A percentile compares a stretch with the other conserved stretches of the same genome.
Evolutionary conservation across 1,284 basidiomycete genomes (phyloP).

Genomic region (Thecaphora frezii): DNA sequence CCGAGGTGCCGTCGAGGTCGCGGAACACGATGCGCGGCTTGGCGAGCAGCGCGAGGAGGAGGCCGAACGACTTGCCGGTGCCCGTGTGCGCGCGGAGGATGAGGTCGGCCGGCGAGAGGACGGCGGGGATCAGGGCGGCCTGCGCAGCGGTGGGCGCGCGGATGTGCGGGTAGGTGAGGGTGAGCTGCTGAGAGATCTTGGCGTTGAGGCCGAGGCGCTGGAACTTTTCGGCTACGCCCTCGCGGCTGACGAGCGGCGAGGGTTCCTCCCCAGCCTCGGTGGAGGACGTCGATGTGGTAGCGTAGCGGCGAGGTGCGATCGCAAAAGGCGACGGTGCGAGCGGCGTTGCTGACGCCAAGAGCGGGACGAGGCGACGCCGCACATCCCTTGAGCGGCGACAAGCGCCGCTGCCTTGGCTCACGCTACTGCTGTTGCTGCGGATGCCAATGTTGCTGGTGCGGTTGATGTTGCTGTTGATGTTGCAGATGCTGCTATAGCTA

Average conservation of each 20-base stretch:
- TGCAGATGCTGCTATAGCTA: no score
- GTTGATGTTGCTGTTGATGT: no score
- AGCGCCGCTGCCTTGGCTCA: no score
- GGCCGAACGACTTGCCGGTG: conserved; percentile 53
- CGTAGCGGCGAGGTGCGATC: not conserved
- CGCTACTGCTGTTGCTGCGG: no score
- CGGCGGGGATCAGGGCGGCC: conserved; percentile 39
- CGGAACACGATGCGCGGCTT: conserved; percentile 52
- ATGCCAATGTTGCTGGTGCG: no score
- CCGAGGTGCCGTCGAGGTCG: not conserved
- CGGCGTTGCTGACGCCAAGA: no score
- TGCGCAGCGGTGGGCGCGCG: conserved; percentile 49
- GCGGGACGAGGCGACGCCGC: no score
- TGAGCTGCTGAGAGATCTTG: conserved; percentile 39
- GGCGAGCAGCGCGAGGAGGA: conserved; percentile 50
- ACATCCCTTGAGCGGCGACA: no score
- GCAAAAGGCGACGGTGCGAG: no score
- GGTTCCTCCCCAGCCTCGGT: no score
- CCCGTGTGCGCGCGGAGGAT: conserved; percentile 55
- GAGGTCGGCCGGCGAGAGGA: conserved; percentile 45
- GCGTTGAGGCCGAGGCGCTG: conserved; percentile 33
- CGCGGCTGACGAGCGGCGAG: conserved; percentile 1
- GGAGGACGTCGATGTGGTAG: not conserved
- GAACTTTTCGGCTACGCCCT: conserved; percentile 21
- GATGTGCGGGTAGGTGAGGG: conserved; percentile 38